Evolutionary conservation across 2,329 filamentous ascomycete species (phyloP).

Genomic region (Clathrospora elynae): DNA sequence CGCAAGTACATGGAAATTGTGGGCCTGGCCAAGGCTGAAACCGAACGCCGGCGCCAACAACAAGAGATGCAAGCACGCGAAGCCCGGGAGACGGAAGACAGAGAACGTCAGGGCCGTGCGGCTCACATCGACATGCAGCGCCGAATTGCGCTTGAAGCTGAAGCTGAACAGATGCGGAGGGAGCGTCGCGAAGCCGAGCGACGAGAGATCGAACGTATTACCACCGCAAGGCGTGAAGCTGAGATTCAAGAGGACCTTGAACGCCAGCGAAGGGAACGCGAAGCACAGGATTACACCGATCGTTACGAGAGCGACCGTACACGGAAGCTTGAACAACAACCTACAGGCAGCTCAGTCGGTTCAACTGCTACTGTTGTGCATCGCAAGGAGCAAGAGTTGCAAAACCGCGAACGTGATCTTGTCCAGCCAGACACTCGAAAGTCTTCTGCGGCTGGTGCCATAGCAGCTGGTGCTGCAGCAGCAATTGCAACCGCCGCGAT

Average conservation of each 20-base stretch:
- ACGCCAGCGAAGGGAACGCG: constrained; percentile 33
- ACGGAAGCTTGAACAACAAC: constrained; percentile 35
- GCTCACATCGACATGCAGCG: constrained; percentile 36
- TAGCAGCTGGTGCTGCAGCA: constrained; percentile 42
- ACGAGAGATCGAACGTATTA: constrained; percentile 31
- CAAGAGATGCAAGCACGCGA: constrained; percentile 36
- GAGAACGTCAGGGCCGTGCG: constrained; percentile 37
- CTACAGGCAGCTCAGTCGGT: constrained; percentile 36
- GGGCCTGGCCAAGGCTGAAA: constrained; percentile 35
- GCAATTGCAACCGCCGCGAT: constrained; percentile 42
- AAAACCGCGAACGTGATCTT: constrained; percentile 42
- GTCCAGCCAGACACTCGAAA: constrained; percentile 46
- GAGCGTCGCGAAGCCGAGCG: constrained; percentile 36
- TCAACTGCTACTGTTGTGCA: constrained; percentile 40
- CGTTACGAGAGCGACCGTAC: constrained; percentile 33
- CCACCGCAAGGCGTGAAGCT: constrained; percentile 35
- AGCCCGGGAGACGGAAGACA: constrained; percentile 36
- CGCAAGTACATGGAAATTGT: constrained; percentile 36
- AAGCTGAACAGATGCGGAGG: constrained; percentile 34
- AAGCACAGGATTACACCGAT: constrained; percentile 29
- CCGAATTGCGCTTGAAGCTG: constrained; percentile 25
- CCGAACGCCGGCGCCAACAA: constrained; percentile 35
- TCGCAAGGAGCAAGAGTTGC: constrained; percentile 43
- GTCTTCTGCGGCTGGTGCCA: constrained; percentile 44
- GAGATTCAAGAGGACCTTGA: constrained; percentile 36